A percentile compares a stretch with the other conserved stretches of the same genome.
phyloP scores from a whole-genome alignment of 345 rosid species.

The Lumnitzera littorea region DNA sequence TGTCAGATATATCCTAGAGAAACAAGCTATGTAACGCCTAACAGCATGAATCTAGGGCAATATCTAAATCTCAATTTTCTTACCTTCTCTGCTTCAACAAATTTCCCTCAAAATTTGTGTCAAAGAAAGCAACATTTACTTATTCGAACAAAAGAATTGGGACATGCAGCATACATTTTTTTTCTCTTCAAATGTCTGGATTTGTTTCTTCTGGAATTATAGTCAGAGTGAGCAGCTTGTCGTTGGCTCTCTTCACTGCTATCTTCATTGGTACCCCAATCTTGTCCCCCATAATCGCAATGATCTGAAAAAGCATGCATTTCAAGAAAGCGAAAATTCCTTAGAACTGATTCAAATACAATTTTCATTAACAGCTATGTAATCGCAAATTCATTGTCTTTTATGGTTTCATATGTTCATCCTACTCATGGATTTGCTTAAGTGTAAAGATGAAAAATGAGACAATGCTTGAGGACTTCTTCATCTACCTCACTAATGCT shows the following conservation, averaged over 20 bases:
- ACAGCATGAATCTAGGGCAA: too few species aligned
- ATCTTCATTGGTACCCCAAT: constrained; percentile 50
- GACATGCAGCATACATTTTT: background rate
- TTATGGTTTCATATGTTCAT: too few species aligned
- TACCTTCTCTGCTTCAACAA: too few species aligned
- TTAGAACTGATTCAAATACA: too few species aligned
- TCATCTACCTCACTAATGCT: constrained; percentile 61
- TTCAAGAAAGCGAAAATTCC: background rate
- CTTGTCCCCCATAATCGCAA: constrained; percentile 61
- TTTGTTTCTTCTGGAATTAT: constrained; percentile 79
- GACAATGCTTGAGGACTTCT: background rate
- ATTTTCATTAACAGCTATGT: too few species aligned
- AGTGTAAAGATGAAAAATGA: background rate
- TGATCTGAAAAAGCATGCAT: constrained; percentile 33
- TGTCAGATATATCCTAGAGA: too few species aligned
- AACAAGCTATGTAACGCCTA: too few species aligned
- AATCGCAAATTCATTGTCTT: too few species aligned
- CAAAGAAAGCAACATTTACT: too few species aligned
- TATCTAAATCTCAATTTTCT: too few species aligned
- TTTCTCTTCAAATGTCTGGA: constrained; percentile 40
- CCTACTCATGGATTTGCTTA: background rate
- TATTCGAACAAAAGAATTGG: too few species aligned
- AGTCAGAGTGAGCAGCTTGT: constrained; percentile 28
- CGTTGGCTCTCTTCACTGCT: constrained; percentile 54
- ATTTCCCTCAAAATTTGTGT: too few species aligned